Evolutionary conservation across 148 eudicot genomes (phyloP), one percentile per base, ranked within the genome.

Genomic region (Pharnaceum exiguum): DNA sequence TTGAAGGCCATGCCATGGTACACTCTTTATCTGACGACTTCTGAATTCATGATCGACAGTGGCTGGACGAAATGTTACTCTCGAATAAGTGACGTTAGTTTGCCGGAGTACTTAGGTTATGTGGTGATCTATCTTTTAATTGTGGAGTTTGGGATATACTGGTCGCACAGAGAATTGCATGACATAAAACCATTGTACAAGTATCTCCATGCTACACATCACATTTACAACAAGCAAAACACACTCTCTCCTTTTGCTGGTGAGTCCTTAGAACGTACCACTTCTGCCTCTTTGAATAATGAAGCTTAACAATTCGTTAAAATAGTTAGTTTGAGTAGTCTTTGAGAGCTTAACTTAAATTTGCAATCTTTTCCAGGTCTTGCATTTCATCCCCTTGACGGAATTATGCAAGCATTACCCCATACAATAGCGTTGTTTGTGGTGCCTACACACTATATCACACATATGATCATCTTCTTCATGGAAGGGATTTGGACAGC

Each of bases 201-300:
- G 30, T 46, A 68, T 11, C 18, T 68, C 27, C 72, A 68, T 61
- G 46, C 25, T 13, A 16, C 49, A 6, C 72, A 61, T 37, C 66
- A 68, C 38, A 40, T 10, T 5, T 60, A 44, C 36, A 42, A 43
- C 7, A 68, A 68, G 21, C 66, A 68, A 17, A 5, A 21, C 8
- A 16, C 12, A 11, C 40, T 68, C 22, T 68, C 72, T 46, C 72
- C 72, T 23, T 68, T 68, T 28, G 67, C 72, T 11, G 64, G 64
- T 67, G 50, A 5, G 3, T 50, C n/a, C n/a, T 1, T 11, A 1
- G 10, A 28, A n/a, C 9, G 13, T 24, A 38, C 29, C 10, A 3
- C 15, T 3, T 42, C 0, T 24, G n/a, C n/a, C n/a, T n/a, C n/a
- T n/a, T n/a, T n/a, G n/a, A n/a, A n/a, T n/a, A n/a, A n/a, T n/a